These are phyloP conservation scores for Albatrellus ellisii DNA, from an alignment of 768 basidiomycete species.

Conservation along the genomic window DNA sequence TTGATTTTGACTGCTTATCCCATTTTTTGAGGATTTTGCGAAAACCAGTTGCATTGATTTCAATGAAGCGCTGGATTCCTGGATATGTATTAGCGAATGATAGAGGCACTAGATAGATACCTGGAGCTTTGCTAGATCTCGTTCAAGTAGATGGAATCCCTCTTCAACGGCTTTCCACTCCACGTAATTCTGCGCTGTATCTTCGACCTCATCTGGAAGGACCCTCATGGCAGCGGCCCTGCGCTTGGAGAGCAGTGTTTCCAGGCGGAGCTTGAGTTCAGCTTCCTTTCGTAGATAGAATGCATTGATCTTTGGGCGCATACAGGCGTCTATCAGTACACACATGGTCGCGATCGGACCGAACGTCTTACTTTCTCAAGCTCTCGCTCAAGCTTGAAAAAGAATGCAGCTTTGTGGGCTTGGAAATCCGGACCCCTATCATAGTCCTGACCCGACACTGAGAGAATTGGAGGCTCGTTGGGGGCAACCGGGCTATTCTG, in stretches of 20 bases:
- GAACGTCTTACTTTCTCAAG: constrained; percentile 70
- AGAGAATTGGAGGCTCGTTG: constrained; percentile 46
- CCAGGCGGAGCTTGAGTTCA: constrained; percentile 81
- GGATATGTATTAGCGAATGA: constrained; percentile 11
- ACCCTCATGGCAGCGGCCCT: constrained; percentile 68
- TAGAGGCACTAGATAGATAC: constrained; percentile 40
- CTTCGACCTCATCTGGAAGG: constrained; percentile 52
- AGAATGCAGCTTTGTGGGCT: constrained; percentile 94
- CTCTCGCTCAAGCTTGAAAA: constrained; percentile 96
- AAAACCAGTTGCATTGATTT: constrained; percentile 94
- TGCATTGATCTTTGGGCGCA: constrained; percentile 80
- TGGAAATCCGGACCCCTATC: constrained; percentile 79
- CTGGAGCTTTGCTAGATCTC: constrained; percentile 92
- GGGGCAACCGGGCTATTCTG: too few relatives aligned
- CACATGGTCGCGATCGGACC: not conserved
- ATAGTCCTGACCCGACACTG: constrained; percentile 48
- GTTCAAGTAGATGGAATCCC: constrained; percentile 86
- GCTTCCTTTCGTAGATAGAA: constrained; percentile 98
- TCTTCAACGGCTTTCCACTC: constrained; percentile 97
- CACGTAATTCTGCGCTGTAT: constrained; percentile 48
- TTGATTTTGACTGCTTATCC: constrained; percentile 91
- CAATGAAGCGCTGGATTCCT: constrained; percentile 72
- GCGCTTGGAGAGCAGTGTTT: constrained; percentile 88
- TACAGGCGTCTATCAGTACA: constrained; percentile 4
- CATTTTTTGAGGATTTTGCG: constrained; percentile 97